Evolutionary conservation across 2,329 filamentous ascomycete species (phyloP).

Genomic region (Fusarium scirpi): DNA sequence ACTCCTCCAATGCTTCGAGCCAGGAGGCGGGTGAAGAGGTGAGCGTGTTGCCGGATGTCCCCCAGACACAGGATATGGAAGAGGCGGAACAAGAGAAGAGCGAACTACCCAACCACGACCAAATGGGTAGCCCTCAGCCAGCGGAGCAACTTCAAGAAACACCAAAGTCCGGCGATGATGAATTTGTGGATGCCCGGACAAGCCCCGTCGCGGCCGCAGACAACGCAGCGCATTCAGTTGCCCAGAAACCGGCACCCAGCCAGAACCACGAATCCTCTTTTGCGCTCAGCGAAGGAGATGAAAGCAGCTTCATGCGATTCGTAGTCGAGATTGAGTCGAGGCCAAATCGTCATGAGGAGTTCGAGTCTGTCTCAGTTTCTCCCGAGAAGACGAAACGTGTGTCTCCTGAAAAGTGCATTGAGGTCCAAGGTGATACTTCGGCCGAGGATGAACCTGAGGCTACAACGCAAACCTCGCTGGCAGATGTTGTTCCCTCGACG

Average conservation of each 20-base stretch:
- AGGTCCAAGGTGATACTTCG: constrained; percentile 38
- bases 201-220: constrained; percentile 53
- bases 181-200: constrained; percentile 63
- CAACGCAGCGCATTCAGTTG: constrained; percentile 7
- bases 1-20: constrained; percentile 49
- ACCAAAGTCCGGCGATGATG: constrained; percentile 59
- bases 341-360: constrained; percentile 45
- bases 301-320: constrained; percentile 61
- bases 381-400: constrained; percentile 28
- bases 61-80: constrained; percentile 1
- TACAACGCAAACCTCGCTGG: constrained; percentile 17
- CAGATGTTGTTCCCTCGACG: constrained; percentile 44
- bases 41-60: constrained; percentile 7
- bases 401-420: constrained; percentile 34
- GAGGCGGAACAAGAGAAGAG: constrained; percentile 7
- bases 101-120: constrained; percentile 12
- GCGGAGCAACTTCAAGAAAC: constrained; percentile 49
- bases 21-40: constrained; percentile 27
- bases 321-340: constrained; percentile 63
- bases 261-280: constrained; percentile 52
- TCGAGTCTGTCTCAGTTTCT: constrained; percentile 29
- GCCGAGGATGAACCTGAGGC: constrained; percentile 31
- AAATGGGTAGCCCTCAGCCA: constrained; percentile 29
- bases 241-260: constrained; percentile 11
- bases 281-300: constrained; percentile 59